Conservation (phyloP, 768 basidiomycete genomes). For the Lyophyllum semitale region DNA sequence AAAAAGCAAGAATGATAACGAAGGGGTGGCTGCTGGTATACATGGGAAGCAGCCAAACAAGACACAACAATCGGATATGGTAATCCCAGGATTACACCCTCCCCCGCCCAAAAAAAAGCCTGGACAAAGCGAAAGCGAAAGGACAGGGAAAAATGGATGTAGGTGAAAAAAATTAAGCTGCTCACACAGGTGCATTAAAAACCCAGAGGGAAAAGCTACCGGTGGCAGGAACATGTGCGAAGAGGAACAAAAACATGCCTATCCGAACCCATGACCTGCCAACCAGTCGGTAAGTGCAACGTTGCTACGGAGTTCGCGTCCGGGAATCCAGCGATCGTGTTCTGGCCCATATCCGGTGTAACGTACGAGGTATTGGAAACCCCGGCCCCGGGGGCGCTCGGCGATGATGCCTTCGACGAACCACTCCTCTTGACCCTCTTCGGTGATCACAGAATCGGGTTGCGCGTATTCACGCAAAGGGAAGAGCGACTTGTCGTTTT, state of each 20-base stretch:
- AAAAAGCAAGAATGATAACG: too few species aligned
- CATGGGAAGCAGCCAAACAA: too few species aligned
- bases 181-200: too few species aligned
- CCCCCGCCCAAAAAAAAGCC: too few species aligned
- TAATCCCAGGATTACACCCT: too few species aligned
- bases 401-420: constrained; percentile 28
- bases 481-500: constrained; percentile 33
- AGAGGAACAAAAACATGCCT: not conserved
- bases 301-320: not conserved
- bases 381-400: constrained; percentile 16
- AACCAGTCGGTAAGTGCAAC: not conserved
- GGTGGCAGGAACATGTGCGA: too few species aligned
- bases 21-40: too few species aligned
- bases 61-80: too few species aligned
- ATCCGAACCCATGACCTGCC: not conserved
- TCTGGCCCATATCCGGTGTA: constrained; percentile 28
- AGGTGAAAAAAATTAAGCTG: too few species aligned
- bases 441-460: constrained; percentile 19
- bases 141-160: too few species aligned
- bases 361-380: constrained; percentile 28
- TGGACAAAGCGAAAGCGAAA: too few species aligned
- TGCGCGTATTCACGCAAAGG: constrained; percentile 19
- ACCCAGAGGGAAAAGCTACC: too few species aligned
- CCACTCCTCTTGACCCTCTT: constrained; percentile 24
- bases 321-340: not conserved